phyloP scores from a whole-genome alignment of 768 basidiomycete species.

The Auriscalpium vulgare region DNA sequence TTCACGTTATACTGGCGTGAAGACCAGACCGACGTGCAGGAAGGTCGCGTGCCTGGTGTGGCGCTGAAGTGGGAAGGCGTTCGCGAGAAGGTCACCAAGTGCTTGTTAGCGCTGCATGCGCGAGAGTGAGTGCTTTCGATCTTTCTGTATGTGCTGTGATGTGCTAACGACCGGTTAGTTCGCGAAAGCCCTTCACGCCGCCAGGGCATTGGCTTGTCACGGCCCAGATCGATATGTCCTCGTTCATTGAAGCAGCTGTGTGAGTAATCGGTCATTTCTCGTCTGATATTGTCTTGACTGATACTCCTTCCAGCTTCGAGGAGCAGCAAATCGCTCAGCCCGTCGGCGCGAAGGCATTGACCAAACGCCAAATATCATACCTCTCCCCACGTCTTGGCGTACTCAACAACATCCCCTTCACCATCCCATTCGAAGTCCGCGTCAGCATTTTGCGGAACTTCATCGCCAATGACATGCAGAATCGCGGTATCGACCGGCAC shows the following conservation, averaged over 20 bases:
- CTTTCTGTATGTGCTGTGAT: neutral
- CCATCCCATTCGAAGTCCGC: slow-evolving; percentile 88
- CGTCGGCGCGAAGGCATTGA: slow-evolving; percentile 25
- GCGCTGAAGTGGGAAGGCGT: slow-evolving; percentile 56
- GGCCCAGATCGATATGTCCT: slow-evolving; percentile 46
- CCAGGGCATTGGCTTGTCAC: slow-evolving; percentile 78
- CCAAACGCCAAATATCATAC: slow-evolving; percentile 64
- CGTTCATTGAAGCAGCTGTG: slow-evolving; percentile 86
- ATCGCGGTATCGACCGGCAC: slow-evolving; percentile 8
- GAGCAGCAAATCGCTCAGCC: slow-evolving; percentile 43
- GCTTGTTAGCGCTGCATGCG: slow-evolving; percentile 76
- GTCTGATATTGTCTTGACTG: neutral
- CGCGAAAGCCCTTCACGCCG: slow-evolving; percentile 76
- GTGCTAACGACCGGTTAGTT: slow-evolving; percentile 37
- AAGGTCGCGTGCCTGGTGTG: slow-evolving; percentile 33
- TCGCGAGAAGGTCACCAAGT: slow-evolving; percentile 67
- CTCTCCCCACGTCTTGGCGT: slow-evolving; percentile 83
- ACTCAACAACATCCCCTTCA: slow-evolving; percentile 92
- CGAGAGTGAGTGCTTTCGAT: slow-evolving; percentile 58
- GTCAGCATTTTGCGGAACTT: slow-evolving; percentile 86
- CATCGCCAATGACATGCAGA: slow-evolving; percentile 52
- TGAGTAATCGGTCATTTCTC: slow-evolving; percentile 27
- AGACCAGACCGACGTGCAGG: slow-evolving; percentile 34
- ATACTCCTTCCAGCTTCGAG: slow-evolving; percentile 42
- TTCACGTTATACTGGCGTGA: slow-evolving; percentile 71